Conservation (phyloP, 2,329 filamentous ascomycete genomes). For the Dothideomycetes sp. region DNA sequence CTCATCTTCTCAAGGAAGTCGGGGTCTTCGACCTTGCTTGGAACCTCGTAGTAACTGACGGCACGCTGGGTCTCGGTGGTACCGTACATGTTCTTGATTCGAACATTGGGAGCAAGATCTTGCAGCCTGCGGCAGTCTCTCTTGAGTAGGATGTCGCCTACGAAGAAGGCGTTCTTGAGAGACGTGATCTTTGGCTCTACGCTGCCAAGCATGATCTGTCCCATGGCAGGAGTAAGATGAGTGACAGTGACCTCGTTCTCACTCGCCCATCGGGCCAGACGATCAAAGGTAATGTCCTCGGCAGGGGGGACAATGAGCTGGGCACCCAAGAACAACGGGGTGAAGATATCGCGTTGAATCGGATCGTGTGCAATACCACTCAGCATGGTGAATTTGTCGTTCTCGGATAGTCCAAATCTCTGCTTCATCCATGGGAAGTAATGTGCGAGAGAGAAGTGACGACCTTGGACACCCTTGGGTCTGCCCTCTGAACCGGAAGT, state of each 20-base stretch:
- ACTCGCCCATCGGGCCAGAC: conserved; percentile 78
- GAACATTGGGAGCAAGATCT: conserved; percentile 60
- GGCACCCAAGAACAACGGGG: conserved; percentile 75
- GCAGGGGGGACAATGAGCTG: conserved; percentile 66
- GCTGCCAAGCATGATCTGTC: conserved; percentile 81
- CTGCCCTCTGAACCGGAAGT: conserved; percentile 59
- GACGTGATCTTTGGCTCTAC: conserved; percentile 52
- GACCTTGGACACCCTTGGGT: conserved; percentile 77
- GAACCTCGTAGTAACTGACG: conserved; percentile 75
- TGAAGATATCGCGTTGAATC: conserved; percentile 70
- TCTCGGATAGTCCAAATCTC: conserved; percentile 60
- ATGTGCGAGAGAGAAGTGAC: conserved; percentile 74
- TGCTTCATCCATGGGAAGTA: conserved; percentile 94
- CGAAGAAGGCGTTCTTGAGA: conserved; percentile 75
- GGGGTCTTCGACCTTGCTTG: conserved; percentile 52
- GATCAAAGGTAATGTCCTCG: conserved; percentile 80
- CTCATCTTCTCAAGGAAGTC: conserved; percentile 52
- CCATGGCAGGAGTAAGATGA: conserved; percentile 93
- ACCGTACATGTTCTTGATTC: conserved; percentile 79
- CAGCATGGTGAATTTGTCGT: conserved; percentile 71
- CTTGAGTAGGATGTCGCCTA: conserved; percentile 81
- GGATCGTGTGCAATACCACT: conserved; percentile 69
- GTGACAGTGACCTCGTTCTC: conserved; percentile 65
- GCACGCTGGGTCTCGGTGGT: conserved; percentile 75
- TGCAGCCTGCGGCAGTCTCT: conserved; percentile 71